phyloP scores from a whole-genome alignment of 1,284 basidiomycete species.

The Termitomyces sp. region DNA sequence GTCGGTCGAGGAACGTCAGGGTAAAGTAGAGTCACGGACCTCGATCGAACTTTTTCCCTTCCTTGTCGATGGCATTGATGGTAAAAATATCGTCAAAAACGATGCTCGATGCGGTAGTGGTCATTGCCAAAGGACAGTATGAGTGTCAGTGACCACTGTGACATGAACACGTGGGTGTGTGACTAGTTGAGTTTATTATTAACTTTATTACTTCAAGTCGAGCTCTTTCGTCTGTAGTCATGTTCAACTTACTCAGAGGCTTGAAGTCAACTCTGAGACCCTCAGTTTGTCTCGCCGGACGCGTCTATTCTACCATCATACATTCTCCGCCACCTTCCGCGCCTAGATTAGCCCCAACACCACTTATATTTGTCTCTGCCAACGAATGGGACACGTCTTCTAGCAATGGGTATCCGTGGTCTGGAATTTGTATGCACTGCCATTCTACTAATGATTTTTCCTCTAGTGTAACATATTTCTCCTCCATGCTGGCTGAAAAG shows the following conservation, averaged over 20 bases:
- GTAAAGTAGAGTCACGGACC: constrained; percentile 44
- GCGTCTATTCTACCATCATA: constrained; percentile 27
- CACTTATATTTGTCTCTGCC: constrained; percentile 45
- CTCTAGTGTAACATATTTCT: constrained; percentile 34
- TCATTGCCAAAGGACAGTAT: too few relatives aligned
- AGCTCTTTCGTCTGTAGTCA: background rate
- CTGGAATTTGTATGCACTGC: constrained; percentile 4
- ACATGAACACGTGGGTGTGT: constrained; percentile 8
- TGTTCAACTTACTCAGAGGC: background rate
- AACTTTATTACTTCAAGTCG: too few relatives aligned
- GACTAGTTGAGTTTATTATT: too few relatives aligned
- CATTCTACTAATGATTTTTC: constrained; percentile 15
- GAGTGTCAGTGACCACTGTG: constrained; percentile 7
- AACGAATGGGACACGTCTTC: constrained; percentile 35
- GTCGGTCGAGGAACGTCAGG: constrained; percentile 1
- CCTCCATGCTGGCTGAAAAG: constrained; percentile 48
- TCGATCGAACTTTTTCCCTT: constrained; percentile 97
- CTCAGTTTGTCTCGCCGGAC: background rate
- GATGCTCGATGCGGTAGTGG: constrained; percentile 63
- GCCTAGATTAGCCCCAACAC: constrained; percentile 46
- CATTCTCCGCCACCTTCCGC: constrained; percentile 36
- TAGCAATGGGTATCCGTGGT: constrained; percentile 26
- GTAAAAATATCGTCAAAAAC: constrained; percentile 91
- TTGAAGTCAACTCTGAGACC: background rate
- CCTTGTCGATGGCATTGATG: constrained; percentile 80